A percentile compares a stretch with the other conserved stretches of the same genome.
Evolutionary conservation across 768 basidiomycete species (phyloP).

Genomic region (Suillus plorans): DNA sequence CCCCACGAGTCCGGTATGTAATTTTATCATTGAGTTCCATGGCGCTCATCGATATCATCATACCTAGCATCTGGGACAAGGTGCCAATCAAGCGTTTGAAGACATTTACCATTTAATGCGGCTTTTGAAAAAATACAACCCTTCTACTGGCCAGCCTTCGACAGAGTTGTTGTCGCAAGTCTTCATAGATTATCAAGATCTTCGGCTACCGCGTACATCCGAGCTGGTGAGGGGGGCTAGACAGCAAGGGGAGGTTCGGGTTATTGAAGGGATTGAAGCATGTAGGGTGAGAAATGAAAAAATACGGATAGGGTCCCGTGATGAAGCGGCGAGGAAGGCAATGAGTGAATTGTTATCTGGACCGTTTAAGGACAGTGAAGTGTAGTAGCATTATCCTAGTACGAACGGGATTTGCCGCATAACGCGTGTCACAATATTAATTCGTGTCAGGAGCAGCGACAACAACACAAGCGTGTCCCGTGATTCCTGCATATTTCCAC

Average conservation of each 20-base stretch:
- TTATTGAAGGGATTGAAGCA: slow-evolving; percentile 31
- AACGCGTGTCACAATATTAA: too few species aligned
- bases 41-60: background rate
- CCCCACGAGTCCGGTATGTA: slow-evolving; percentile 43
- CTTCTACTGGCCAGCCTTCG: slow-evolving; percentile 24
- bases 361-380: slow-evolving; percentile 11
- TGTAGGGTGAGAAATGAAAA: slow-evolving; percentile 31
- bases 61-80: slow-evolving; percentile 44
- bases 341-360: background rate
- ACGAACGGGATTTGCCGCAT: background rate
- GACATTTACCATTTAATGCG: slow-evolving; percentile 38
- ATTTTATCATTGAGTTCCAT: background rate
- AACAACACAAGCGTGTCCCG: background rate
- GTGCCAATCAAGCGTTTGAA: slow-evolving; percentile 46
- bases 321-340: slow-evolving; percentile 2
- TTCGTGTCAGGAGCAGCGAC: background rate
- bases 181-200: slow-evolving; percentile 35
- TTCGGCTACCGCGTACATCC: slow-evolving; percentile 36
- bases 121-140: slow-evolving; percentile 33
- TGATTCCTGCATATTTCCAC: background rate
- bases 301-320: slow-evolving; percentile 7
- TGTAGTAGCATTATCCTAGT: background rate
- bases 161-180: slow-evolving; percentile 26
- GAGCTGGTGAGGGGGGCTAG: slow-evolving; percentile 37
- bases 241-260: slow-evolving; percentile 34